A percentile compares a stretch with the other conserved stretches of the same genome.
Evolutionary conservation across 345 rosid genomes (phyloP).

Genomic region (Abelmoschus esculentus): DNA sequence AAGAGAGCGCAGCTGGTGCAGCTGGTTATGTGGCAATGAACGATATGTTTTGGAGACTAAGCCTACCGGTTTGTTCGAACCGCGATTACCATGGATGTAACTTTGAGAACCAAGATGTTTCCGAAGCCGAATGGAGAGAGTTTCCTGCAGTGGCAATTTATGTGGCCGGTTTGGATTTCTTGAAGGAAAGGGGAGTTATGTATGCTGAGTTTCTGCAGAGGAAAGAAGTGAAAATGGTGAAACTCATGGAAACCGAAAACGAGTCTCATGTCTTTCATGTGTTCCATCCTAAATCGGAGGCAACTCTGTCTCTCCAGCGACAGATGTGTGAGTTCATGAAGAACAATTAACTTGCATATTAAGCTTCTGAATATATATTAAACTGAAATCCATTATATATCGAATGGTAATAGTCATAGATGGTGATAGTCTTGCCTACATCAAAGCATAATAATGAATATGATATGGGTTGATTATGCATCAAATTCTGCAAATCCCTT

Average conservation of each 20-base stretch:
- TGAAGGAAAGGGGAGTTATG: conserved; percentile 55
- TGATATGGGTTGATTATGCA: not conserved
- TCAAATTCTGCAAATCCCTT: not conserved
- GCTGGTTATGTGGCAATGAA: conserved; percentile 27
- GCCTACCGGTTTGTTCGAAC: conserved; percentile 37
- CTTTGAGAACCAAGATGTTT: conserved; percentile 29
- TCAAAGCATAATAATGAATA: not conserved
- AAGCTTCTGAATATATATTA: not conserved
- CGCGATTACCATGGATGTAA: conserved; percentile 53
- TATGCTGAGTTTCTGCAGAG: conserved; percentile 37
- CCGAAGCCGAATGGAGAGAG: conserved; percentile 29
- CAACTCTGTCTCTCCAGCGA: conserved; percentile 37
- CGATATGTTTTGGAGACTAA: conserved; percentile 56
- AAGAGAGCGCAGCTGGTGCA: conserved; percentile 30
- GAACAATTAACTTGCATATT: conserved; percentile 10
- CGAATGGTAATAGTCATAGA: not conserved
- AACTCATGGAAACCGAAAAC: conserved; percentile 31
- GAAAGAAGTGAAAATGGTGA: conserved; percentile 37
- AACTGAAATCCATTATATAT: not conserved
- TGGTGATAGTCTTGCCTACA: not conserved
- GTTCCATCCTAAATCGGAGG: conserved; percentile 35
- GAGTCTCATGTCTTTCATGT: conserved; percentile 49
- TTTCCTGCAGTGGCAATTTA: conserved; percentile 39
- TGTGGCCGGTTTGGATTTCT: conserved; percentile 55
- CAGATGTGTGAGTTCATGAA: conserved; percentile 45